Base-by-base conservation (phyloP, 768 basidiomycete species). In the Lactarius pseudohatsudake region DNA sequence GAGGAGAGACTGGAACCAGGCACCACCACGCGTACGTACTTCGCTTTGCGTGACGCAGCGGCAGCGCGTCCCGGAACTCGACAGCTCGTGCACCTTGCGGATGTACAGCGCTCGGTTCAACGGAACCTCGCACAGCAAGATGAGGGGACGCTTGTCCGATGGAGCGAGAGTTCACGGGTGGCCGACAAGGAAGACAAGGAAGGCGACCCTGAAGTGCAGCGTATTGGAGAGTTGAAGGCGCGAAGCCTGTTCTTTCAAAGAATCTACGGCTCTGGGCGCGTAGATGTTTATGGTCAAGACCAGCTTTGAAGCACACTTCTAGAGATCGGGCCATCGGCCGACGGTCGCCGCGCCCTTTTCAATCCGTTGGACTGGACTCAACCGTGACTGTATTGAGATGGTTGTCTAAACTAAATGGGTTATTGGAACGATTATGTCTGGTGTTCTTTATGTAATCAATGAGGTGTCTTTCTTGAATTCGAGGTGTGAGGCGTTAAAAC, bases 91-190 rank as follows among this genome's bases (percentile, higher is more conserved):
- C 70, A 67, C 47, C 18, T 71, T 36, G 38, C 30, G 20, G 69
- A 67, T 28, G 66, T 70, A 13, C 69, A 65, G 55, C 63, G 22
- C n/a, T 69, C 60, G 16, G 59, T 69, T n/a, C 43, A 45, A 57
- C 56, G 64, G 16, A 41, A 38, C 20, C 53, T 68, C 13, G 58
- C n/a, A 8, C 63, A 22, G 9, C 8, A 58, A 26, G 47, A 16
- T 22, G 11, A n/a, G 20, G 40, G 11, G 4, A 22, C 30, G 1
- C 11, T 20, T 13, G 10, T 43, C 54, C 13, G 36, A 5, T n/a
- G 26, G 30, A 28, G 6, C 41, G n/a, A n/a, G 22, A 15, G 22
- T 30, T 50, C 7, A 3, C 26, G 4, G 38, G 26, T 0, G 13
- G 16, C 0, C 3, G 18, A 18, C 11, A 40, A 62, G 22, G 45